Base-by-base conservation (phyloP, 164 flowering plant species). In the Aristolochia fimbriata region DNA sequence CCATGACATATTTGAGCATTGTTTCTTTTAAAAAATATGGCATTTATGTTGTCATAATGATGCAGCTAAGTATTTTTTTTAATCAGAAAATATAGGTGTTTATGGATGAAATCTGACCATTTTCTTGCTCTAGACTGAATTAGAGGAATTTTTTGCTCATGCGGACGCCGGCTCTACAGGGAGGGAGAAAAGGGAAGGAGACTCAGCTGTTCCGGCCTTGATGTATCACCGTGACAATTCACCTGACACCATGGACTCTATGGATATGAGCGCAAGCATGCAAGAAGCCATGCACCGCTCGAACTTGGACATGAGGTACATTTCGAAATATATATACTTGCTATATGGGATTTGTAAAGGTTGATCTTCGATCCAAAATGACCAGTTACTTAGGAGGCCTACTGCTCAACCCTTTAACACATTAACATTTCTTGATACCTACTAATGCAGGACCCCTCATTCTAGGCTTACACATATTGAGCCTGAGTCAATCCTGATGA, bases 241-340 rank as follows among this genome's bases (percentile, higher is more conserved):
- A 52, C 69, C 70, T 55, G 68, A 49, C 59, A 89, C 83, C 70
- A 60, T 83, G 56, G 97, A 93, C 52, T 82, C 92, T 5, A 81
- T 83, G 84, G 99, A 93, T 63, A 81, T 88, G 92, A 79, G 94
- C 31, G 95, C 84, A 60, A 79, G 97, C 72, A 85, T 93, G 92
- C 97, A 90, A 74, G 97, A 93, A 75, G 99, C 96, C 27, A 74
- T 93, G 97, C 89, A 86, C 54, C 91, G 92, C 16, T 93, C 97
- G 45, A 91, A 83, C 70, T 73, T 93, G 82, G 99, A 93, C 68
- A 73, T 88, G 84, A 93, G 97, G 99, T 93, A 80, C 17, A 72
- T 61, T 47, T 41, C 68, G 64, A 70, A 67, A 37, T 3, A 37
- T 37, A 37, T 6, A 37, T 37, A 27, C 30, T 27, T 27, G 30